These are phyloP conservation scores for Pleurotus pulmonarius DNA, from an alignment of 768 basidiomycete genomes.

Conservation along the genomic window DNA sequence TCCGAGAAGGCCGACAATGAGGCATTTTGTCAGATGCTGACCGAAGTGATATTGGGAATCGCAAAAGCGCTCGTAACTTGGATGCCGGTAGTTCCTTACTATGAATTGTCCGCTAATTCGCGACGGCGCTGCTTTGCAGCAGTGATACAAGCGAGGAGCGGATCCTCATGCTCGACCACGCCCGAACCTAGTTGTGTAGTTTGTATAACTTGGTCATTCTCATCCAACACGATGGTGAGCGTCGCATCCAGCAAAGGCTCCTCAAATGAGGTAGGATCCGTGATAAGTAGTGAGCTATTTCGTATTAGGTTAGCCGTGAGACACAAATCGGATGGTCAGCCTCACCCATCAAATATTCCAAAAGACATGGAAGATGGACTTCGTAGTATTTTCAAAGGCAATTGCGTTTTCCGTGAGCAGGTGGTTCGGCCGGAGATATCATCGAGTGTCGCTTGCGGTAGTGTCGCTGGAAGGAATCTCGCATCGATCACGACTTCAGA, in stretches of 20 bases:
- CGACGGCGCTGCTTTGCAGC: conserved; percentile 18
- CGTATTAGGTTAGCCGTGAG: not conserved
- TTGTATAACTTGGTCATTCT: conserved; percentile 41
- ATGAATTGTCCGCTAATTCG: conserved; percentile 13
- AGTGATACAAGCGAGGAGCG: conserved; percentile 21
- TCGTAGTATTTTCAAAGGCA: conserved; percentile 44
- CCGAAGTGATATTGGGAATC: no score
- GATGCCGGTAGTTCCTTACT: not conserved
- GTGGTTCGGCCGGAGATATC: conserved; percentile 59
- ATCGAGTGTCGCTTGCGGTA: conserved; percentile 72
- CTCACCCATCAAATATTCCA: conserved; percentile 77
- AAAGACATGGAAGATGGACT: conserved; percentile 59
- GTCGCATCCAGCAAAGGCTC: conserved; percentile 78
- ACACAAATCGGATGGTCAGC: conserved; percentile 24
- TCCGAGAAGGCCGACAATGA: no score
- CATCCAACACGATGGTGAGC: conserved; percentile 59
- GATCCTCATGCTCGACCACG: conserved; percentile 16
- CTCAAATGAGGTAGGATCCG: conserved; percentile 90
- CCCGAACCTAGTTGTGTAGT: conserved; percentile 55
- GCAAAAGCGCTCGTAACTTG: no score
- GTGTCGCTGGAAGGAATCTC: conserved; percentile 39
- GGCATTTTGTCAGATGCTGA: no score
- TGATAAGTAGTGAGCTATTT: conserved; percentile 57
- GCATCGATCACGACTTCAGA: no score
- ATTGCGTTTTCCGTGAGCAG: conserved; percentile 49